Conservation (phyloP, 306 rosid species). For the Adenanthera pavonina region DNA sequence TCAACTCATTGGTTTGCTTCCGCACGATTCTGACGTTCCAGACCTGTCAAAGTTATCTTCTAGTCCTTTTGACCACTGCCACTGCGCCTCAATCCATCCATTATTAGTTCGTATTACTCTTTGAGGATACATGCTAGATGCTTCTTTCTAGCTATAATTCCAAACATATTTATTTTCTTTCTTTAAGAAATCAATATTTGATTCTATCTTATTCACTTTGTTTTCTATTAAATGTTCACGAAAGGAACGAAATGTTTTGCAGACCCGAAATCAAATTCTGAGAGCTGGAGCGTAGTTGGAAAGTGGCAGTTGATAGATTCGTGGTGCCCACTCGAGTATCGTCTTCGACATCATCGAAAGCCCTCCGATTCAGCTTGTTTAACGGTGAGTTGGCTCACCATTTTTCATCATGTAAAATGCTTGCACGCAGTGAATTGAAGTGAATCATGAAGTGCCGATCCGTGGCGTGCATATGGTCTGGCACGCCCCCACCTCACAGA, state of each 20-base stretch:
- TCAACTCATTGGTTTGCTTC: neutral
- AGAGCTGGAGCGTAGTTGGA: neutral
- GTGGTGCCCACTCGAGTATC: neutral
- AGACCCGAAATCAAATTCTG: neutral
- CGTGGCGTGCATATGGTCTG: slow-evolving; percentile 88
- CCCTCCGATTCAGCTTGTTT: neutral
- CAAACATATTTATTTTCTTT: neutral
- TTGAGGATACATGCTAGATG: too few species aligned
- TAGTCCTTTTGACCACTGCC: neutral
- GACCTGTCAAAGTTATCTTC: neutral
- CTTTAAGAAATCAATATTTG: neutral
- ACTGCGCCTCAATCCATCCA: neutral
- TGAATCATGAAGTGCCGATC: slow-evolving; percentile 85
- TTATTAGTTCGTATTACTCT: neutral
- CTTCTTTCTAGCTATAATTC: neutral
- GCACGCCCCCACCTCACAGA: slow-evolving; percentile 72
- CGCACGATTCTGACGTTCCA: neutral
- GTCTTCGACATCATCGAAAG: neutral
- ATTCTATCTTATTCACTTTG: neutral
- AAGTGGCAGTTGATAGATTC: neutral
- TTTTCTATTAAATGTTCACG: neutral
- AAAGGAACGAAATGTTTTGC: neutral
- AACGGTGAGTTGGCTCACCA: neutral
- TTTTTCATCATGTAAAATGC: neutral
- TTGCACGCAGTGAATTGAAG: neutral